Evolutionary conservation across 805 yeast species (phyloP), one percentile per base, ranked within the genome.

Genomic region (Kazachstania viticola): DNA sequence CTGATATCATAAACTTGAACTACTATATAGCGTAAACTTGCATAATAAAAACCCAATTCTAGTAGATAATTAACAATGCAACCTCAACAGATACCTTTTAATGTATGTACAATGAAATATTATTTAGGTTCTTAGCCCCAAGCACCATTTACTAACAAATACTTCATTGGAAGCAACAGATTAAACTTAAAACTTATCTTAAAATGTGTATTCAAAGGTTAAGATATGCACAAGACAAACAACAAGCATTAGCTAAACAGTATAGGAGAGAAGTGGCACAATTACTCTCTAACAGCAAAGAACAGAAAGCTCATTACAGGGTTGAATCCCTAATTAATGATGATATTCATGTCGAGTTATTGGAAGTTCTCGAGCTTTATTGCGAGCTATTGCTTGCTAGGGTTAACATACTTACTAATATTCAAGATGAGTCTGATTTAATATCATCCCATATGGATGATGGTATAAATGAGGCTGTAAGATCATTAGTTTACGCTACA

Each of bases 271-370:
- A 65, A 32, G 69, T 65, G 52, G 93, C 94, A 2, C 85, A 79
- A 29, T 59, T 83, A 9, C 60, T 84, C 31, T 62, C 67, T 7
- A 65, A 62, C 27, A 84, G 83, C 5, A 83, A 81, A 48, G 87
- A 82, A 39, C 75, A 78, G 31, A 80, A 85, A 44, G 95, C 95
- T 9, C 69, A 69, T 34, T 83, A 83, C 35, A 58, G 94, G 30
- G 88, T 82, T 3, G 95, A 84, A 51, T 79, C 80, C 44, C 71
- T 84, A 35, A 80, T 85, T 21, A 67, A 87, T 22, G 88, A 82
- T 42, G 95, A 84, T 48, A 71, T 81, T 21, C 72, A 76, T 46
- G 71, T 80, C 15, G 95, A 84, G 56, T 60, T 84, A 16, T 59
- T 84, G 32, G 95, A 85, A 52, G 71, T 72, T 28, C 55, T 84